Base-by-base conservation (phyloP, 169 alveolate species). In the Eimeria necatrix region DNA sequence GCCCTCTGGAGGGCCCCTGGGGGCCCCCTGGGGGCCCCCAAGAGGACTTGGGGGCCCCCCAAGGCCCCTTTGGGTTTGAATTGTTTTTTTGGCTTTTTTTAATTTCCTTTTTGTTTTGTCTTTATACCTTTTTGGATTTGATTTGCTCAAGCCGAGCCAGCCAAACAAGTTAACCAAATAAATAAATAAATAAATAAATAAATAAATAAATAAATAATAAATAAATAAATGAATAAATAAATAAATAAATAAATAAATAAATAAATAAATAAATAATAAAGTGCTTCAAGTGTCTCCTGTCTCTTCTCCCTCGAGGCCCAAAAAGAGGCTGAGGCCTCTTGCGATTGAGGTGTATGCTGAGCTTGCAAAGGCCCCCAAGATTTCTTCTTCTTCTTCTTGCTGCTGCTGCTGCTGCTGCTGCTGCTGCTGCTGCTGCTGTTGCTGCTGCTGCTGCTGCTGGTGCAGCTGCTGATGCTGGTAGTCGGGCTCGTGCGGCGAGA, bases 381-480 rank as follows among this genome's bases (percentile, higher is more conserved):
- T 18, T 3, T 18, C 68, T 3, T 56, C 68, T 14, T 10, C 20
- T 56, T 10, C 68, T 56, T 18, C 68, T 56, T 10, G 20, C 68
- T 56, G 68, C 22, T 56, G 68, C 68, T 10, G 22, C 68, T 10
- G 22, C 20, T 56, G 68, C 68, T 10, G 68, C 22, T 56, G 68
- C 22, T 6, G 83, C 6, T n/a, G 32, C 49, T 20, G 81, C n/a
- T 71, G 32, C 10, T 68, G 6, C 78, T 16, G 6, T 8, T n/a
- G 26, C 16, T 16, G 41, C 10, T 68, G 6, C 64, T 9, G 18
- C 12, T 56, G 68, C 68, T 10, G 22, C 2, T 10, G 74, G 41
- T 61, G 74, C 74, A 14, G 74, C n/a, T 61, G 74, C 74, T 61
- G 74, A n/a, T 61, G 74, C 32, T 61, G 74, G 41, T 32, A 32